Conservation (phyloP, 139 green algal species). For the Chloropicon primus region DNA sequence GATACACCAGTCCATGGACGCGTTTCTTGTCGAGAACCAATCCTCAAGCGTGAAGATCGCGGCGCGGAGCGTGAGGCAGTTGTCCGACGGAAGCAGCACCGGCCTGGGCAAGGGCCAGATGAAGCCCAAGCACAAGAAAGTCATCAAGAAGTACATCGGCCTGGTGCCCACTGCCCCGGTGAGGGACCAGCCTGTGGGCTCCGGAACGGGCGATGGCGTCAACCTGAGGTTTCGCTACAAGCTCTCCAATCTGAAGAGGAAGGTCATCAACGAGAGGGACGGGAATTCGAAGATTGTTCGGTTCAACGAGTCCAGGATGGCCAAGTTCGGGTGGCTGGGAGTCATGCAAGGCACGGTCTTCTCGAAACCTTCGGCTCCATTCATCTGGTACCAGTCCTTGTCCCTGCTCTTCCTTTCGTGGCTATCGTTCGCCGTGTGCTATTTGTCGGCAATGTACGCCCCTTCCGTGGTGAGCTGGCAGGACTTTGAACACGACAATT, state of each 20-base stretch:
- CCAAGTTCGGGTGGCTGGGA: not conserved
- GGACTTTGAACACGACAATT: not conserved
- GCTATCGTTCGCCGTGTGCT: not conserved
- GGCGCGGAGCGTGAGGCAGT: not conserved
- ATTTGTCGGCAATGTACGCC: not conserved
- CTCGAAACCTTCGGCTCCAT: not conserved
- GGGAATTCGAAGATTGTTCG: not conserved
- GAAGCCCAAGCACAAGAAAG: not conserved
- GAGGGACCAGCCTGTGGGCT: not conserved
- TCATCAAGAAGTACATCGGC: not conserved
- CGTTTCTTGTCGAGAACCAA: not conserved
- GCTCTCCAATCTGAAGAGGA: not conserved
- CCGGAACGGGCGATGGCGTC: not conserved
- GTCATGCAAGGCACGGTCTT: not conserved
- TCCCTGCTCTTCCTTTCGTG: not conserved
- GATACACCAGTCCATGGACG: not conserved
- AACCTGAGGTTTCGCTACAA: not conserved
- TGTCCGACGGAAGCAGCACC: not conserved
- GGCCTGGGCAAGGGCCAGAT: not conserved
- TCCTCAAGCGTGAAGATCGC: not conserved
- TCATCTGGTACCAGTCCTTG: constrained; percentile 5
- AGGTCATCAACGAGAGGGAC: not conserved
- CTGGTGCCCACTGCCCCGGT: not conserved
- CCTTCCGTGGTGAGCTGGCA: not conserved
- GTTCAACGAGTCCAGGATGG: constrained; percentile 1